Base-by-base conservation (phyloP, 805 yeast genomes). In the Candida orba region DNA sequence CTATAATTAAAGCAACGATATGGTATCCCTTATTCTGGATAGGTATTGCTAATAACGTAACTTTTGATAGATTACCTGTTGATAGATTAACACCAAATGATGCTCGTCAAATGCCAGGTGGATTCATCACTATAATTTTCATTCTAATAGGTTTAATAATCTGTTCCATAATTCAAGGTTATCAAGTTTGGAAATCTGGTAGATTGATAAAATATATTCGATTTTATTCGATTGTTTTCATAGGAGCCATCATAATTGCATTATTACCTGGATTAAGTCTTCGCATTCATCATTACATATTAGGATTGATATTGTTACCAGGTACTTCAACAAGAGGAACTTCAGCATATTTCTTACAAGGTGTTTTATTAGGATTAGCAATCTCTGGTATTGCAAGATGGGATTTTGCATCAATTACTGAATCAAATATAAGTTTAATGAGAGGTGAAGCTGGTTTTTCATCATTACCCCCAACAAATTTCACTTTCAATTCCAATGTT, bases 371-470 rank as follows among this genome's bases (percentile, higher is more conserved):
- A 1, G 99, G 97, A 0, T 67, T 91, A 37, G 72, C 84, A 40
- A 69, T 89, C 6, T 83, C 90, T 20, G 99, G 99, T 0, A 79
- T 87, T 2, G 78, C 95, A 0, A 69, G 95, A 44, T 91, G 99
- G 99, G 97, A 93, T 44, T 80, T 84, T 55, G 97, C 95, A 3
- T 80, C 96, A 13, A 78, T 91, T 44, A 79, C 85, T 2, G 96
- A 91, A 57, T 86, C 96, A 0, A 74, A 74, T 23, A 64, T 71
- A 5, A 72, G 85, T 3, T 60, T 90, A 36, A 60, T 78, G 44
- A 69, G 97, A 51, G 84, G 84, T 17, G 95, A 85, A 52, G 90
- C 95, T 0, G 73, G 77, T 37, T 79, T 57, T 4, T 54, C 64
- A 7, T 47, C 58, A 13, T 51, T 64, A 14, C 84, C 87, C 6